A percentile compares a stretch with the other conserved stretches of the same genome.
These are phyloP conservation scores for Talaromyces sp. DNA, from an alignment of 2,329 filamentous ascomycete species.

Conservation along the genomic window DNA sequence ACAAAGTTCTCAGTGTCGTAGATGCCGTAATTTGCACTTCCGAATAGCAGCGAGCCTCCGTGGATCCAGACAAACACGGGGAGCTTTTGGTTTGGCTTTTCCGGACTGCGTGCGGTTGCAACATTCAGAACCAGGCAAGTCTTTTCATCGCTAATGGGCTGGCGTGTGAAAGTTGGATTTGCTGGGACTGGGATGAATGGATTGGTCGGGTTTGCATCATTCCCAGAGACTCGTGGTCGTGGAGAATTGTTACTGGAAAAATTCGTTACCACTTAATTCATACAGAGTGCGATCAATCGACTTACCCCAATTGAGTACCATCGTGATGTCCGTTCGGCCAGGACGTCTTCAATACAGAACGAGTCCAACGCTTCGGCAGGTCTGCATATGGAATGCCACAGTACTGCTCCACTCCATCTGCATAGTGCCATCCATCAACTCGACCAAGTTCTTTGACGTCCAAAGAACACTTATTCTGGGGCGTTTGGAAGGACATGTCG, in stretches of 20 bases:
- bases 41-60: constrained; percentile 13
- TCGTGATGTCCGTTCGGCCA: constrained; percentile 14
- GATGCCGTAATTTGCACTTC: constrained; percentile 15
- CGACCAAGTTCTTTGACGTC: constrained; percentile 7
- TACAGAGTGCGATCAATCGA: neutral
- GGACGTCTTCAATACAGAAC: constrained; percentile 9
- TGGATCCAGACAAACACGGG: constrained; percentile 13
- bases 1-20: constrained; percentile 16
- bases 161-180: constrained; percentile 10
- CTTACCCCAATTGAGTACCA: constrained; percentile 14
- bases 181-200: constrained; percentile 15
- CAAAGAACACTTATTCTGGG: constrained; percentile 3
- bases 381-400: constrained; percentile 17
- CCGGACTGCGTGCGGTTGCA: neutral
- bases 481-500: constrained; percentile 10
- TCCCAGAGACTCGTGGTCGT: constrained; percentile 1
- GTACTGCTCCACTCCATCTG: constrained; percentile 14
- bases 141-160: constrained; percentile 8
- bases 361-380: constrained; percentile 14
- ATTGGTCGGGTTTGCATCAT: constrained; percentile 6
- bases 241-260: constrained; percentile 10
- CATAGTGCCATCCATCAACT: constrained; percentile 10
- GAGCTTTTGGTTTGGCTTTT: neutral
- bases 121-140: constrained; percentile 10
- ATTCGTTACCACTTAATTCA: too few species aligned